phyloP scores from a whole-genome alignment of 176 grass and related monocot genomes.

The Cymbopogon citratus region DNA sequence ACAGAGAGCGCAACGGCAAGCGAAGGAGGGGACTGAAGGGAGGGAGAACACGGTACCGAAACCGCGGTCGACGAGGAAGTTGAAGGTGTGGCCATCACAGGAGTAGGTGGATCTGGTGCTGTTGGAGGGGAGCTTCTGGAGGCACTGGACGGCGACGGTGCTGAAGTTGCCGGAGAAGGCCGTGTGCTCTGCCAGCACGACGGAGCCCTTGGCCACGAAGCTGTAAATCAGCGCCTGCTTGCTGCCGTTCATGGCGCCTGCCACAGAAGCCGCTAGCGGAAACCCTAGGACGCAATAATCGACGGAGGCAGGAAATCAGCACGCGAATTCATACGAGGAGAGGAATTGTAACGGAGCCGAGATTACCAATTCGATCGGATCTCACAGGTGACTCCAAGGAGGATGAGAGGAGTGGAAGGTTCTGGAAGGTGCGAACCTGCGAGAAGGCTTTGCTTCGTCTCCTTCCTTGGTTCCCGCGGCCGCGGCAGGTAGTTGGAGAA shows the following conservation, averaged over 20 bases:
- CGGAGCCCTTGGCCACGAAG: conserved; percentile 87
- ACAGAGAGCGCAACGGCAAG: background rate
- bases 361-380: background rate
- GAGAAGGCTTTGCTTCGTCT: conserved; percentile 17
- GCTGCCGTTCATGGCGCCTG: conserved; percentile 50
- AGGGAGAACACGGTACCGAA: conserved; percentile 40
- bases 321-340: background rate
- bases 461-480: background rate
- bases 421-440: conserved; percentile 16
- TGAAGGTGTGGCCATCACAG: conserved; percentile 96
- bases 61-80: conserved; percentile 74
- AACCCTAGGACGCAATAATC: conserved; percentile 33
- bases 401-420: background rate
- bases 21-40: background rate
- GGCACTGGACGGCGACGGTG: conserved; percentile 89
- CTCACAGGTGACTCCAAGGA: conserved; percentile 2
- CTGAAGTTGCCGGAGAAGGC: conserved; percentile 94
- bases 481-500: background rate
- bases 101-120: conserved; percentile 87
- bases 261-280: background rate
- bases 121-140: conserved; percentile 74
- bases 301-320: background rate
- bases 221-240: conserved; percentile 88
- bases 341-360: too few relatives aligned
- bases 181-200: conserved; percentile 90